These are phyloP conservation scores for Hygrophorus pudorinus DNA, from an alignment of 768 basidiomycete genomes.

Conservation along the genomic window DNA sequence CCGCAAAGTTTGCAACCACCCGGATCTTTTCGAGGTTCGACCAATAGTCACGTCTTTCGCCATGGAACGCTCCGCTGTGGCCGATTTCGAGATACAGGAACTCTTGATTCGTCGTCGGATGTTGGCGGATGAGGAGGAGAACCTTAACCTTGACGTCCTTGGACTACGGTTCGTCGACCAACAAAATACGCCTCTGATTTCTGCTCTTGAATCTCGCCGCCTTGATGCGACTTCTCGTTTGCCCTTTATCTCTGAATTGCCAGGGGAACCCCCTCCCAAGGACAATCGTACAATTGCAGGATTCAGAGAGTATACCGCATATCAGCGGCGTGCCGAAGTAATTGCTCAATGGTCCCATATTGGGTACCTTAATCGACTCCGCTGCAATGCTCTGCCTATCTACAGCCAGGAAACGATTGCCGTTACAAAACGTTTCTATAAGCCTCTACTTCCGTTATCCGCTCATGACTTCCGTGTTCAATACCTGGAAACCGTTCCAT, in stretches of 20 bases:
- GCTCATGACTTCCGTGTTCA: slow-evolving; percentile 25
- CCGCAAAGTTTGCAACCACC: slow-evolving; percentile 93
- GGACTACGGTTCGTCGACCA: slow-evolving; percentile 52
- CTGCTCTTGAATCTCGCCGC: slow-evolving; percentile 40
- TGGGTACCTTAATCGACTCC: slow-evolving; percentile 62
- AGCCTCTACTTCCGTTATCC: slow-evolving; percentile 43
- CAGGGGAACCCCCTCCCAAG: slow-evolving; percentile 56
- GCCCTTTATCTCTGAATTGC: slow-evolving; percentile 41
- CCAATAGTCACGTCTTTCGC: slow-evolving; percentile 73
- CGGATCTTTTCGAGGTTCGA: slow-evolving; percentile 84
- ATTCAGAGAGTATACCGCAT: slow-evolving; percentile 44
- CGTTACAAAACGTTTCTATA: slow-evolving; percentile 25
- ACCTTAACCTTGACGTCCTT: slow-evolving; percentile 50
- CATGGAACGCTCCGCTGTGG: slow-evolving; percentile 65
- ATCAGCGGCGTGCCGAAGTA: slow-evolving; percentile 37
- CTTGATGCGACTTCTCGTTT: slow-evolving; percentile 53
- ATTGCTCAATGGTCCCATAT: slow-evolving; percentile 61
- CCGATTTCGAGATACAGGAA: slow-evolving; percentile 80
- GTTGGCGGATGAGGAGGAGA: slow-evolving; percentile 42
- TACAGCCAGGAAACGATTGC: slow-evolving; percentile 38
- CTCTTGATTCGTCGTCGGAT: slow-evolving; percentile 73
- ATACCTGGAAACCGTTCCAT: slow-evolving; percentile 34
- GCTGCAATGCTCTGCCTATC: slow-evolving; percentile 45
- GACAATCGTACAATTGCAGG: slow-evolving; percentile 72
- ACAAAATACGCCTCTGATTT: slow-evolving; percentile 43